Percentiles rank a stretch among this genome's conserved stretches.
phyloP scores from a whole-genome alignment of 2,329 filamentous ascomycete species.

The Diaporthe citrichinensis region DNA sequence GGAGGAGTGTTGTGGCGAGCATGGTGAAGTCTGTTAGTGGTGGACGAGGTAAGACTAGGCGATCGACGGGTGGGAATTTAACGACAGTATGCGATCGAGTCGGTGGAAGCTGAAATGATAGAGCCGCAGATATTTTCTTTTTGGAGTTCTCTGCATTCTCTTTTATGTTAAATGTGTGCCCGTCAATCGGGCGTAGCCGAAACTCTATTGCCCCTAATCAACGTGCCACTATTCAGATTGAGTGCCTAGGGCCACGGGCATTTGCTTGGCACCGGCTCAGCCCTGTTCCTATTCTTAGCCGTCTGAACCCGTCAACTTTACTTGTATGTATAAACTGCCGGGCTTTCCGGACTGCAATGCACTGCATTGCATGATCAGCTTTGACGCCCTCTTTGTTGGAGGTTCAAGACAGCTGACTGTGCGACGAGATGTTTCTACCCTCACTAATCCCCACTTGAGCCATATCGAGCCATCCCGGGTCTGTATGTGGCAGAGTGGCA shows the following conservation, averaged over 20 bases:
- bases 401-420: too few relatives aligned
- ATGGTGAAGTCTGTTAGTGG: background rate
- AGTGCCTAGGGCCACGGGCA: background rate
- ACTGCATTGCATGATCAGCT: too few relatives aligned
- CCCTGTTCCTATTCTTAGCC: slow-evolving; percentile 26
- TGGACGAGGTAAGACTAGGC: background rate
- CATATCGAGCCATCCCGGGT: too few relatives aligned
- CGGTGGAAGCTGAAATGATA: background rate
- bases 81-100: slow-evolving; percentile 13
- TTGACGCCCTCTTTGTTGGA: too few relatives aligned
- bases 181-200: background rate
- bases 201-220: slow-evolving; percentile 21
- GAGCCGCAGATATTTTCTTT: background rate
- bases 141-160: background rate
- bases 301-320: background rate
- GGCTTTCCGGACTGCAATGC: too few relatives aligned
- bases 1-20: background rate
- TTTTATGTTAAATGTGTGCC: background rate
- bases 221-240: slow-evolving; percentile 12
- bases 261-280: slow-evolving; percentile 11
- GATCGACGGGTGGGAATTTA: background rate
- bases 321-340: too few relatives aligned
- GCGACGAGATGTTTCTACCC: too few relatives aligned
- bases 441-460: too few relatives aligned
- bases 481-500: too few relatives aligned